Evolutionary conservation across 2,329 filamentous ascomycete genomes (phyloP), one percentile per base, ranked within the genome.

Genomic region (Aureobasidium namibiae): DNA sequence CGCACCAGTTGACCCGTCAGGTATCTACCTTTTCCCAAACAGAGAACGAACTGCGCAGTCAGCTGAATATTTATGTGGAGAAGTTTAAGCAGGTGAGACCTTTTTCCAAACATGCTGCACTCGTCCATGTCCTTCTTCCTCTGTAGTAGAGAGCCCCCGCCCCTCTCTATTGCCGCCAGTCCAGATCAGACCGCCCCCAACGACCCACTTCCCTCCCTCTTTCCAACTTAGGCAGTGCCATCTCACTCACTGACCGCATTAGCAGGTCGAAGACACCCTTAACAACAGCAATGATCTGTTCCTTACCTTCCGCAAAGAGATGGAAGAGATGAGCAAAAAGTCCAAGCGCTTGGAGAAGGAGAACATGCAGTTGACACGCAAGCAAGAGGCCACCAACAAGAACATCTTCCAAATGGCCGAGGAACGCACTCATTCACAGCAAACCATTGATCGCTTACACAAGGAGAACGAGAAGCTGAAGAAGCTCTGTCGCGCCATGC

Each of bases 291-390:
- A 97, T 77, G 94, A 97, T 72, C 79, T 97, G 57, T 97, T 97
- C 74, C 79, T 96, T 65, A 96, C 94, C 0, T 97, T 97, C 75
- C 85, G 92, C 58, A 96, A 96, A 76, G 94, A 97, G 75, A 97
- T 97, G 92, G 94, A 97, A 75, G 94, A 97, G 70, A 97, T 97
- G 92, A 96, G 92, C 0, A 96, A 96, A 78, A 97, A 97, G 78
- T 96, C 92, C 6, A 96, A 96, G 75, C 87, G 91, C 26, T 79
- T 99, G 56, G 94, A 99, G 73, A 96, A 96, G 75, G 94, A 99
- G 70, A 97, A 99, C 68, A 87, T 94, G 67, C 87, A 84, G 18
- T 82, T 96, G 54, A 95, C 90, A 65, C 85, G 92, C 59, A 96
- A 96, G 74, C 92, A 96, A 72, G 92, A 96, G 67, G 85, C 90